Evolutionary conservation across 2,329 filamentous ascomycete species (phyloP), one percentile per base, ranked within the genome.

Genomic region (Paraphoma chrysanthemicola): DNA sequence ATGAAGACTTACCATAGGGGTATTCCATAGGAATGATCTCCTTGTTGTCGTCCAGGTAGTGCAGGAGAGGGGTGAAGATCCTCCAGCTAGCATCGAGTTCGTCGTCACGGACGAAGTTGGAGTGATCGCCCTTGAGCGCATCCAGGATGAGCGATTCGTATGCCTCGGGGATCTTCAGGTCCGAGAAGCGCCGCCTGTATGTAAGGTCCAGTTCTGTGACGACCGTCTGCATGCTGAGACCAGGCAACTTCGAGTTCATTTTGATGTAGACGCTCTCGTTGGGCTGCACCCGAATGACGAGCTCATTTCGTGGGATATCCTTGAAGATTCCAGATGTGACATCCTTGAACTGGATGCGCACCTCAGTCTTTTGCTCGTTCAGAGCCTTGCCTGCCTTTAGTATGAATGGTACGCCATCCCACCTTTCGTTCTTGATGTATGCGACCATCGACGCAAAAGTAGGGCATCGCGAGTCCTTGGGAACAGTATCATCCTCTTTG

Each of bases 231-330:
- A 98, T 99, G 84, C 93, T 98, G 72, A 99, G 85, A 71, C 95
- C 95, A 17, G 95, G 96, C 57, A 99, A 85, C 86, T 99, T 99
- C 30, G 94, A 98, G 89, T 99, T 99, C 95, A 99, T 99, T 88
- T 99, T 99, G 80, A 98, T 96, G 83, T 99, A 99, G 67, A 99
- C 93, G 77, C 92, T 96, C 86, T 99, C 95, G 83, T 99, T 99
- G 71, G 95, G 95, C 84, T 99, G 95, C 65, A 99, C 96, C 68
- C 95, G 93, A 83, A 99, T 97, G 72, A 99, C 95, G 66, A 99
- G 90, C 83, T 99, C 95, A 83, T 99, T 99, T 68, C 96, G 90
- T 57, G 95, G 96, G 75, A 99, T 99, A 78, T 99, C 94, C 86
- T 98, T 98, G 85, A 99, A 99, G 80, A 99, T 99, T 67, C 96